Evolutionary conservation across 2,329 filamentous ascomycete genomes (phyloP).

Genomic region (Rhexocercosporidium sp.): DNA sequence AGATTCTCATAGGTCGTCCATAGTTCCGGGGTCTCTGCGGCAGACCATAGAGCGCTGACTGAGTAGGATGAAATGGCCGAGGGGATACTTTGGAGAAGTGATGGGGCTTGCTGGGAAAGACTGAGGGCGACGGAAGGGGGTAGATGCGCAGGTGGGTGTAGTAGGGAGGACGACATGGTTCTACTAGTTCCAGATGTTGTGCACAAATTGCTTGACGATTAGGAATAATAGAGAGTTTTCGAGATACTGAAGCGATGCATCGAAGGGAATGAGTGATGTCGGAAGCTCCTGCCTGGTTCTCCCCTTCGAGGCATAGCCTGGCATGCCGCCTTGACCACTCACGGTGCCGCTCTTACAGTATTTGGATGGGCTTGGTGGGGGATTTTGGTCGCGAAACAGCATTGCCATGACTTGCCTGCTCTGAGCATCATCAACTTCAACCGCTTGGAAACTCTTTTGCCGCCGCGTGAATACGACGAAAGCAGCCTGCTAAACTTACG

Average conservation of each 20-base stretch:
- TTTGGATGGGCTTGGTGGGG: background rate
- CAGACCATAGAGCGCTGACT: conserved; percentile 57
- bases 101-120: conserved; percentile 65
- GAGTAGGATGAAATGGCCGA: conserved; percentile 61
- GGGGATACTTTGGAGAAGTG: conserved; percentile 58
- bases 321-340: background rate
- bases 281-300: no score
- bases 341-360: background rate
- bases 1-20: conserved; percentile 91
- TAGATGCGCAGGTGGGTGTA: conserved; percentile 62
- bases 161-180: conserved; percentile 57
- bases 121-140: conserved; percentile 60
- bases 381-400: background rate
- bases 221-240: background rate
- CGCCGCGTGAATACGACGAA: background rate
- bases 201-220: background rate
- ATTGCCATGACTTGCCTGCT: no score
- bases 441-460: background rate
- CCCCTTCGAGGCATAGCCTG: background rate
- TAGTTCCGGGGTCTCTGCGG: conserved; percentile 75
- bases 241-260: background rate
- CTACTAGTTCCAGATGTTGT: background rate
- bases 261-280: background rate
- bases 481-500: no score
- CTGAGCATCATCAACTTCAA: background rate